These are phyloP conservation scores for Apostasia ramifera DNA, from an alignment of 106 monocot species.

Conservation along the genomic window DNA sequence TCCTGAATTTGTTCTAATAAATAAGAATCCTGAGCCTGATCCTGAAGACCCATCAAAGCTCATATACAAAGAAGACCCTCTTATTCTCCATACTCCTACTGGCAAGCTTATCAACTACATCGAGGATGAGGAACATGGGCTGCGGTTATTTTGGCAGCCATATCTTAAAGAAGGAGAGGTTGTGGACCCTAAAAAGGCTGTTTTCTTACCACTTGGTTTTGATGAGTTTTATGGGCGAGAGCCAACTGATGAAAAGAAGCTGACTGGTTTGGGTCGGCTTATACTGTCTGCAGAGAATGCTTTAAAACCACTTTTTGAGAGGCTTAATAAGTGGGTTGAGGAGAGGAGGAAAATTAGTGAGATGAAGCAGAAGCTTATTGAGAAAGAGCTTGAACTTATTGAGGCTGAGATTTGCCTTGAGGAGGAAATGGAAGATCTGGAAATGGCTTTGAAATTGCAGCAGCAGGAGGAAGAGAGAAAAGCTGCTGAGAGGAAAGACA, in stretches of 20 bases:
- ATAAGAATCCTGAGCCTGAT: slow-evolving; percentile 82
- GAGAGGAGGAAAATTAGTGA: slow-evolving; percentile 59
- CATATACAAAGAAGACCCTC: slow-evolving; percentile 65
- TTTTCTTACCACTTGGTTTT: slow-evolving; percentile 69
- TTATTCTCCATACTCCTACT: slow-evolving; percentile 65
- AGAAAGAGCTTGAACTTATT: slow-evolving; percentile 59
- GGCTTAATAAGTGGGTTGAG: slow-evolving; percentile 51
- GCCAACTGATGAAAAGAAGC: slow-evolving; percentile 21
- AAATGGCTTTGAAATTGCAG: slow-evolving; percentile 52
- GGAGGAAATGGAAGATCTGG: slow-evolving; percentile 72
- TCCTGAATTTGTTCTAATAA: slow-evolving; percentile 79
- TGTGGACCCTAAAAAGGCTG: slow-evolving; percentile 51
- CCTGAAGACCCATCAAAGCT: slow-evolving; percentile 73
- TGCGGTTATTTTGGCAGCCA: slow-evolving; percentile 87
- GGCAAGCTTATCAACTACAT: slow-evolving; percentile 79
- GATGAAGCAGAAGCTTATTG: slow-evolving; percentile 49
- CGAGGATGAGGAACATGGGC: slow-evolving; percentile 66
- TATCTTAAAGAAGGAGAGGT: slow-evolving; percentile 57
- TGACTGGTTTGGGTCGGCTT: slow-evolving; percentile 24
- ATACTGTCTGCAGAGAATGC: slow-evolving; percentile 29
- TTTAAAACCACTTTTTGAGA: slow-evolving; percentile 45
- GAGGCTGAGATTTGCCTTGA: slow-evolving; percentile 71
- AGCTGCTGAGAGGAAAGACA: slow-evolving; percentile 11
- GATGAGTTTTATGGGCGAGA: slow-evolving; percentile 61
- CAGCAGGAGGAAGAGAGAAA: slow-evolving; percentile 70